Evolutionary conservation across 2,329 filamentous ascomycete genomes (phyloP).

Genomic region (Meredithiella fracta): DNA sequence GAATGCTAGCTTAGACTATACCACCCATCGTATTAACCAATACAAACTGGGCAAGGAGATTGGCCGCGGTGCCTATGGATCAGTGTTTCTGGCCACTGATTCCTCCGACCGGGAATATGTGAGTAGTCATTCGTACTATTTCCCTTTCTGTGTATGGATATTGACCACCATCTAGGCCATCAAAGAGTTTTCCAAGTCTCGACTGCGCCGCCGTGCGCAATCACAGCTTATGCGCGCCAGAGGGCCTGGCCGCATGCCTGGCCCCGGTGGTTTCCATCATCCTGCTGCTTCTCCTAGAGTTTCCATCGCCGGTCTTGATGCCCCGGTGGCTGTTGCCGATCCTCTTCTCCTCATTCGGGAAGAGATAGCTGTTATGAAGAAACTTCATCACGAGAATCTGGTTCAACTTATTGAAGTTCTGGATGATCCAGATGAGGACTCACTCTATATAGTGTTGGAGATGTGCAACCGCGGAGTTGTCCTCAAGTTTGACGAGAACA

Average conservation of each 20-base stretch:
- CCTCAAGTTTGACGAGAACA: constrained; percentile 86
- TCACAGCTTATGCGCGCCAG: constrained; percentile 58
- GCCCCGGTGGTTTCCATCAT: constrained; percentile 16
- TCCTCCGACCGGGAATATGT: constrained; percentile 90
- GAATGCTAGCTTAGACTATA: constrained; percentile 75
- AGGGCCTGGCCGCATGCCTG: constrained; percentile 28
- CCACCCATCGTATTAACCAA: constrained; percentile 83
- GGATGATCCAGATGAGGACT: constrained; percentile 89
- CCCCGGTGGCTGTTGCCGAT: constrained; percentile 31
- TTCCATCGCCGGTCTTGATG: constrained; percentile 7
- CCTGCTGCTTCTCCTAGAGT: constrained; percentile 8
- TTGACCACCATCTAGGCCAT: constrained; percentile 47
- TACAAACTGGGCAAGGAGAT: constrained; percentile 92
- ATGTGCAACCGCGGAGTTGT: constrained; percentile 98
- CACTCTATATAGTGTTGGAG: constrained; percentile 94
- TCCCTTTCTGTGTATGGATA: neutral
- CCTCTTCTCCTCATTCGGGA: constrained; percentile 79
- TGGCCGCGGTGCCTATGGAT: constrained; percentile 87
- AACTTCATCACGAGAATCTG: constrained; percentile 86
- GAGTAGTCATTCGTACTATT: constrained; percentile 23
- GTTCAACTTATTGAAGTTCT: constrained; percentile 86
- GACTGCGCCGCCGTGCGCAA: constrained; percentile 75
- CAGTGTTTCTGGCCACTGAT: constrained; percentile 78
- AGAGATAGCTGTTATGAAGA: constrained; percentile 99
- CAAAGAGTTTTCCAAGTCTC: constrained; percentile 93